Percentiles rank a stretch among this genome's conserved stretches.
Evolutionary conservation across 495 filamentous ascomycete genomes (phyloP).

Genomic region (Aspergillus wentii): DNA sequence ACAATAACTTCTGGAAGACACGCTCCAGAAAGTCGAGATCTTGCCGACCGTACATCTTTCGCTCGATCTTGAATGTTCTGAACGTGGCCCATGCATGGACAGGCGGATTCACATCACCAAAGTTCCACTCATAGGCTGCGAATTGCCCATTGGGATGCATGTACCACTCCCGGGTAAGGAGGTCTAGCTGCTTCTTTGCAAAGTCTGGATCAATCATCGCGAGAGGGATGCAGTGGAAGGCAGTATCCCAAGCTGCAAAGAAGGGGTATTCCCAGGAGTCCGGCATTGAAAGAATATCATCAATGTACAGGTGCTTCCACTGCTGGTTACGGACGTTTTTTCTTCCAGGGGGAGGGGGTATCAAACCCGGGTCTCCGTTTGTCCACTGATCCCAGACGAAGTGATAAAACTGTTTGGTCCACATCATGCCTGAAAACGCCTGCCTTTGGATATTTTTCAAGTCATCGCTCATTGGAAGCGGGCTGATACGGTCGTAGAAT

Average conservation of each 20-base stretch:
- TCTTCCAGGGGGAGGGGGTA: conserved; percentile 74
- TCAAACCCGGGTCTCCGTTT: conserved; percentile 69
- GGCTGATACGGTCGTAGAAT: conserved; percentile 90
- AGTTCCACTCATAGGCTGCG: conserved; percentile 95
- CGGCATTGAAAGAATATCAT: conserved; percentile 94
- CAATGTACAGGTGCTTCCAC: conserved; percentile 90
- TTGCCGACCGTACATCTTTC: conserved; percentile 91
- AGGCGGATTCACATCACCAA: conserved; percentile 93
- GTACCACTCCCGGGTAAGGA: conserved; percentile 97
- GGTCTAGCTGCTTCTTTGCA: conserved; percentile 93
- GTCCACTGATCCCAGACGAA: conserved; percentile 98
- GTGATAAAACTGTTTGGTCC: conserved; percentile 95
- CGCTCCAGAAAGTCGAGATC: conserved; percentile 93
- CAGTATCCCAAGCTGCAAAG: conserved; percentile 96
- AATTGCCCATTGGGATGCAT: conserved; percentile 98
- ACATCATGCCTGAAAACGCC: conserved; percentile 93
- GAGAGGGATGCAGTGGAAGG: conserved; percentile 92
- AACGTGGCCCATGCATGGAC: conserved; percentile 97
- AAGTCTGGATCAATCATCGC: conserved; percentile 98
- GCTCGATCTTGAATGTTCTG: conserved; percentile 93
- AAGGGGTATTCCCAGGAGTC: conserved; percentile 99
- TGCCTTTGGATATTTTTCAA: conserved; percentile 93
- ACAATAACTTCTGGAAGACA: conserved; percentile 90
- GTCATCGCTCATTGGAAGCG: conserved; percentile 90
- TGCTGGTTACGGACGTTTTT: conserved; percentile 80